Evolutionary conservation across 2,329 filamentous ascomycete genomes (phyloP).

Genomic region (Teratosphaeriaceae sp.): DNA sequence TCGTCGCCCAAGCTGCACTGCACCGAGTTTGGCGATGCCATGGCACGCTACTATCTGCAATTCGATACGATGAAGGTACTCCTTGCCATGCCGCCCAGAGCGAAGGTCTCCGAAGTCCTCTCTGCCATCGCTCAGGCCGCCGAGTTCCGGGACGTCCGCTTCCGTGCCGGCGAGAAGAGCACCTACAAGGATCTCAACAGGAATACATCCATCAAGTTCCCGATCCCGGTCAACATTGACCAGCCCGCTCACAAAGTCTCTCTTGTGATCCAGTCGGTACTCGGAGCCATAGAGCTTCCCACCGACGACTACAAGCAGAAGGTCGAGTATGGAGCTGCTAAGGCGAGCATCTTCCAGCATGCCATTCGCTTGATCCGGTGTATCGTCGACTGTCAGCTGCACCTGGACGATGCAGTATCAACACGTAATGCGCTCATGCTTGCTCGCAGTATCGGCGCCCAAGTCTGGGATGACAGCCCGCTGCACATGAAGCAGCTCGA

Average conservation of each 20-base stretch:
- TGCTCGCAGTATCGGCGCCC: constrained; percentile 66
- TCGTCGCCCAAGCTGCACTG: constrained; percentile 46
- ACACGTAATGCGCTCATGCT: constrained; percentile 68
- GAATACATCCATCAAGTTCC: constrained; percentile 60
- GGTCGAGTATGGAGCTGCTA: constrained; percentile 55
- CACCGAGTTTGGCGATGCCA: constrained; percentile 69
- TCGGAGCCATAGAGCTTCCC: constrained; percentile 60
- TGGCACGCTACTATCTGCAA: constrained; percentile 75
- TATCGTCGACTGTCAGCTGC: constrained; percentile 65
- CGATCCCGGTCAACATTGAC: constrained; percentile 61
- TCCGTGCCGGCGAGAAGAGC: constrained; percentile 62
- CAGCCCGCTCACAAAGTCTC: constrained; percentile 67
- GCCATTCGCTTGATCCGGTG: constrained; percentile 66
- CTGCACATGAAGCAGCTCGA: constrained; percentile 79
- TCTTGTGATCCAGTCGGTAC: constrained; percentile 67
- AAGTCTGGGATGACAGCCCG: constrained; percentile 74
- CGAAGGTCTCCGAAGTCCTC: constrained; percentile 61
- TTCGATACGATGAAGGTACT: constrained; percentile 74
- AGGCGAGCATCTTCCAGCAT: constrained; percentile 58
- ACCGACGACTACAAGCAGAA: constrained; percentile 51
- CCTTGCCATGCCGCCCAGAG: constrained; percentile 53
- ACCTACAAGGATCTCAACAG: constrained; percentile 68
- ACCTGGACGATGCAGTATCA: constrained; percentile 57
- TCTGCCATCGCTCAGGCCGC: constrained; percentile 58
- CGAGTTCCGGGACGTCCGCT: constrained; percentile 67